phyloP scores from a whole-genome alignment of 2,329 filamentous ascomycete genomes.

The Aplosporella prunicola region DNA sequence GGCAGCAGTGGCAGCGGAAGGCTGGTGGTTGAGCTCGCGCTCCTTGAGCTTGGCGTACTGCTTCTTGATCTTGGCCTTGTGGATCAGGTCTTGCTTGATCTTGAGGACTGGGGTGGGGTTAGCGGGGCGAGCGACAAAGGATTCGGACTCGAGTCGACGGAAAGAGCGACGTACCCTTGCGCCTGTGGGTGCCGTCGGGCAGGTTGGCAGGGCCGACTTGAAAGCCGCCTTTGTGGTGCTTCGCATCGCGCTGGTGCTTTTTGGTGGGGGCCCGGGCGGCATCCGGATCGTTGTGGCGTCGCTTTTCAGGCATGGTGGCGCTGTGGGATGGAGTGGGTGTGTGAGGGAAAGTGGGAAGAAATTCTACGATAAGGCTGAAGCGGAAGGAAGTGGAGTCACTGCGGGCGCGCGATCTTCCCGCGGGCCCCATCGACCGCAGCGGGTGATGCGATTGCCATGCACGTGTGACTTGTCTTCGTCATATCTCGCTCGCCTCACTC shows the following conservation, averaged over 20 bases:
- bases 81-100: constrained; percentile 80
- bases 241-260: constrained; percentile 26
- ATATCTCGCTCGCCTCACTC: no score
- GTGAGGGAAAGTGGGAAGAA: background rate
- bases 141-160: background rate
- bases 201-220: constrained; percentile 80
- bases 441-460: no score
- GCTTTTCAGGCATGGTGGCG: constrained; percentile 49
- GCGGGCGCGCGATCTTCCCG: background rate
- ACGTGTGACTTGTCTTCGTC: no score
- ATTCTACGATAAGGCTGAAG: background rate
- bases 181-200: constrained; percentile 77
- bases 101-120: constrained; percentile 54
- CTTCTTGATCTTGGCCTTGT: constrained; percentile 89
- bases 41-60: constrained; percentile 82
- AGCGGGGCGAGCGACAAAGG: constrained; percentile 1
- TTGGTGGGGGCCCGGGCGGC: constrained; percentile 33
- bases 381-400: background rate
- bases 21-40: constrained; percentile 23
- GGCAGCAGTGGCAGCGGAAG: constrained; percentile 21
- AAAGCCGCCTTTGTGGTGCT: constrained; percentile 56
- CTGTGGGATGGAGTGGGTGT: constrained; percentile 3
- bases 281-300: constrained; percentile 40
- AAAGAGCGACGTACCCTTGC: constrained; percentile 51
- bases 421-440: background rate